Conservation (phyloP, 2,329 filamentous ascomycete genomes). For the Cladosporium austrohemisphaericum region DNA sequence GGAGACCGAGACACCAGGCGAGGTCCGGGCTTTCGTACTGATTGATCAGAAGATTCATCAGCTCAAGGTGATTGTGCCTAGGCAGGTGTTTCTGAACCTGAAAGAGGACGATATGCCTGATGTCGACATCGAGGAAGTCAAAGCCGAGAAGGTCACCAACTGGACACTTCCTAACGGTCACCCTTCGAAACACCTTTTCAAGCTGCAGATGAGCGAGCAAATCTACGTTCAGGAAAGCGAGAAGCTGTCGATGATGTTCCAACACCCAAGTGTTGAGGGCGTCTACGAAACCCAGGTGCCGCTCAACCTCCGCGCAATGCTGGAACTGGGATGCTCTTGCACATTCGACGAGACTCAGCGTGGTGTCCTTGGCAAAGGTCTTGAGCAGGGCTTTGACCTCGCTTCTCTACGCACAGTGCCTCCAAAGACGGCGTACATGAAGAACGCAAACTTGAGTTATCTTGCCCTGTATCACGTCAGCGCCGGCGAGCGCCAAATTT, state of each 20-base stretch:
- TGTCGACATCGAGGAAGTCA: slow-evolving; percentile 78
- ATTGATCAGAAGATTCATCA: slow-evolving; percentile 90
- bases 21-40: slow-evolving; percentile 83
- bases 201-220: slow-evolving; percentile 83
- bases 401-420: slow-evolving; percentile 66
- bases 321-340: slow-evolving; percentile 86
- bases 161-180: slow-evolving; percentile 94
- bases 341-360: slow-evolving; percentile 88
- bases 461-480: slow-evolving; percentile 91
- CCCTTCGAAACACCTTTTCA: slow-evolving; percentile 89
- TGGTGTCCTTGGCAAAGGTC: slow-evolving; percentile 84
- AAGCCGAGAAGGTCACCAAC: slow-evolving; percentile 88
- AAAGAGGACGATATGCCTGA: slow-evolving; percentile 84
- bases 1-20: slow-evolving; percentile 76
- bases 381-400: slow-evolving; percentile 92
- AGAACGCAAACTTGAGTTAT: slow-evolving; percentile 67
- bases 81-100: slow-evolving; percentile 86
- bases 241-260: slow-evolving; percentile 78
- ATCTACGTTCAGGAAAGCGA: slow-evolving; percentile 80
- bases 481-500: slow-evolving; percentile 86
- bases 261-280: slow-evolving; percentile 90
- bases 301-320: slow-evolving; percentile 76
- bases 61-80: slow-evolving; percentile 82
- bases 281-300: slow-evolving; percentile 95
- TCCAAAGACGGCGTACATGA: slow-evolving; percentile 70